Conservation (phyloP, 2,329 filamentous ascomycete species). For the Colletotrichum gigasporum region DNA sequence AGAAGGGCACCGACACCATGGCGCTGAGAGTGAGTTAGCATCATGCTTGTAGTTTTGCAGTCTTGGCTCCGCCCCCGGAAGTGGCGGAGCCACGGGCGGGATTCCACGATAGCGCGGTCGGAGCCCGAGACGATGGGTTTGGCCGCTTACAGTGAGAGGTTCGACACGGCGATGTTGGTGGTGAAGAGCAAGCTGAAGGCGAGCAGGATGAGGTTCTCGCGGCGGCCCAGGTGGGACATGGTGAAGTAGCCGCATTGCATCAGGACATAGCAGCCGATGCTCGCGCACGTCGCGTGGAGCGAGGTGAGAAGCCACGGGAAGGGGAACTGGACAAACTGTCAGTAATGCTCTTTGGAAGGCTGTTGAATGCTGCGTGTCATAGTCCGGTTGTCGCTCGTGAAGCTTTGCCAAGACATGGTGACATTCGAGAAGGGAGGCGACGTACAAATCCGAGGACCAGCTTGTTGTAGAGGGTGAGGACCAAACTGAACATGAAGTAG, state of each 20-base stretch:
- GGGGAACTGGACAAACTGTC: constrained; percentile 52
- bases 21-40: constrained; percentile 38
- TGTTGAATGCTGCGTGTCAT: background rate
- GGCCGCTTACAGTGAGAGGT: constrained; percentile 62
- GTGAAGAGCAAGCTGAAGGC: constrained; percentile 70
- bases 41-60: background rate
- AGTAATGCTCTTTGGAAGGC: background rate
- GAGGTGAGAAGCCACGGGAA: constrained; percentile 71
- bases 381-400: too few species aligned
- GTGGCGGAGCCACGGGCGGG: background rate
- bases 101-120: background rate
- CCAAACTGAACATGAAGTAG: constrained; percentile 60
- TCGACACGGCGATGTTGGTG: constrained; percentile 71
- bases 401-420: background rate
- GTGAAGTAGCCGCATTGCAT: constrained; percentile 61
- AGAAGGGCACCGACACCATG: constrained; percentile 72
- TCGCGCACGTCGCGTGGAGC: constrained; percentile 66
- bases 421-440: constrained; percentile 14
- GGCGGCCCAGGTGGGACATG: constrained; percentile 59
- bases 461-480: constrained; percentile 68
- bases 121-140: background rate
- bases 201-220: constrained; percentile 64
- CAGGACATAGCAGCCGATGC: constrained; percentile 63
- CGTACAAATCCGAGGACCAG: constrained; percentile 61
- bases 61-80: background rate